phyloP scores from a whole-genome alignment of 257 asterid genomes.

The Nicotiana sylvestris region DNA sequence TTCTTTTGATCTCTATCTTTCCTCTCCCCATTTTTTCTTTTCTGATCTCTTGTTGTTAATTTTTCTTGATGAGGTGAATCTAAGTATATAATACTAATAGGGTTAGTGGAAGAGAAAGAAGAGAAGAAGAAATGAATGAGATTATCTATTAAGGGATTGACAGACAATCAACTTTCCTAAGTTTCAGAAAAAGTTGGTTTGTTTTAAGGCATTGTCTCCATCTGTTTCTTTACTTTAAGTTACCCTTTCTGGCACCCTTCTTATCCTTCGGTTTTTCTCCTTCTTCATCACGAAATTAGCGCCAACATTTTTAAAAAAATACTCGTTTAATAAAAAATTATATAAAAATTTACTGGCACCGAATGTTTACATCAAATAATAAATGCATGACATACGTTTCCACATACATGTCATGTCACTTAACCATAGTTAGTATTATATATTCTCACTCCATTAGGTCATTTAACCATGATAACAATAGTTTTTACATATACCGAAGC shows the following conservation, averaged over 20 bases:
- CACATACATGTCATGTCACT: too few species aligned
- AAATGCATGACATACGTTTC: too few species aligned
- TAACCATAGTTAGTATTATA: too few species aligned
- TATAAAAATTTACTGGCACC: too few species aligned
- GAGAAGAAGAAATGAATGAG: background rate
- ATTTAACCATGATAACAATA: too few species aligned
- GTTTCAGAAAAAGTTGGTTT: slow-evolving; percentile 5
- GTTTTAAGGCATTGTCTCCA: slow-evolving; percentile 7
- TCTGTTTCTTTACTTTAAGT: background rate
- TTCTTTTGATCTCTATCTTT: slow-evolving; percentile 48
- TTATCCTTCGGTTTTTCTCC: slow-evolving; percentile 10
- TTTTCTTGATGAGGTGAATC: slow-evolving; percentile 8
- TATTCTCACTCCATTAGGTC: too few species aligned
- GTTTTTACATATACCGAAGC: too few species aligned
- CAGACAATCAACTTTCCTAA: slow-evolving; percentile 18
- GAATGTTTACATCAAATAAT: too few species aligned
- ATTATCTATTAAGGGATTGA: slow-evolving; percentile 12
- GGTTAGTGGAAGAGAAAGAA: too few species aligned
- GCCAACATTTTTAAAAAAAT: too few species aligned
- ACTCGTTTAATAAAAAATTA: too few species aligned
- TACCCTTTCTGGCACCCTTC: background rate
- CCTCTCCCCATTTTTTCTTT: slow-evolving; percentile 27
- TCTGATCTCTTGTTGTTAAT: slow-evolving; percentile 12
- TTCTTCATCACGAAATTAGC: background rate
- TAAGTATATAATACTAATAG: too few species aligned